These are phyloP conservation scores for Yarrowia porcina DNA, from an alignment of 805 yeast genomes.

Conservation along the genomic window DNA sequence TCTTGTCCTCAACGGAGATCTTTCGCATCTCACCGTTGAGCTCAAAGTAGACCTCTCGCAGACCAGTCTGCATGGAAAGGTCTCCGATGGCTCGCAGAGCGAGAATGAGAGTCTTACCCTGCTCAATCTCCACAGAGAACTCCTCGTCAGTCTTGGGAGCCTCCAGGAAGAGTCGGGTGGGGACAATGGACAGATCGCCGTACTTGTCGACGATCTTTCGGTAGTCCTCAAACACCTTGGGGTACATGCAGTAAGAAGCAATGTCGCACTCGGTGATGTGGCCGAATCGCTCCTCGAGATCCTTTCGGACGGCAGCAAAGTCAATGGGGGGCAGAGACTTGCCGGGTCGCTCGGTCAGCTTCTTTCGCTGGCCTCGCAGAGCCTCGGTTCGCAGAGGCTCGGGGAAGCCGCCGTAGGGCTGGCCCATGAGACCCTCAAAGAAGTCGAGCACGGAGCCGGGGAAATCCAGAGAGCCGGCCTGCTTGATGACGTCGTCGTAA, in stretches of 20 bases:
- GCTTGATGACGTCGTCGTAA: constrained; percentile 77
- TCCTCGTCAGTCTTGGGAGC: constrained; percentile 88
- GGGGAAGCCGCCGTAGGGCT: constrained; percentile 99
- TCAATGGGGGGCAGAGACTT: constrained; percentile 82
- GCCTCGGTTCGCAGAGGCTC: constrained; percentile 95
- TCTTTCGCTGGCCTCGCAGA: constrained; percentile 87
- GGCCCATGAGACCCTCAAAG: constrained; percentile 99
- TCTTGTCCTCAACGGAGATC: constrained; percentile 85
- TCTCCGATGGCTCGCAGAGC: constrained; percentile 93
- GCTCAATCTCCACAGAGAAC: constrained; percentile 81
- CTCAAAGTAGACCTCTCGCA: constrained; percentile 95
- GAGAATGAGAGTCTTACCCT: constrained; percentile 90
- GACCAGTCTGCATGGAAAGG: constrained; percentile 76
- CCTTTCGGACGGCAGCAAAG: constrained; percentile 65
- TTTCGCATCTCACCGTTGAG: constrained; percentile 98
- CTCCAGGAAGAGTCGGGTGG: constrained; percentile 85
- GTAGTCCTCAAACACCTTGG: constrained; percentile 91
- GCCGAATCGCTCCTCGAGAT: constrained; percentile 74
- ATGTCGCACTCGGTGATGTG: constrained; percentile 80
- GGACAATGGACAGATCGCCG: constrained; percentile 92
- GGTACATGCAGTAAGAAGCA: constrained; percentile 96
- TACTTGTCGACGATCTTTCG: constrained; percentile 67
- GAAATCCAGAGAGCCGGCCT: constrained; percentile 92
- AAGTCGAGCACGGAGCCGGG: constrained; percentile 97
- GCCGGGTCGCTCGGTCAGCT: constrained; percentile 88